Conservation (phyloP, 2,329 filamentous ascomycete genomes). For the Exophiala dermatitidis region DNA sequence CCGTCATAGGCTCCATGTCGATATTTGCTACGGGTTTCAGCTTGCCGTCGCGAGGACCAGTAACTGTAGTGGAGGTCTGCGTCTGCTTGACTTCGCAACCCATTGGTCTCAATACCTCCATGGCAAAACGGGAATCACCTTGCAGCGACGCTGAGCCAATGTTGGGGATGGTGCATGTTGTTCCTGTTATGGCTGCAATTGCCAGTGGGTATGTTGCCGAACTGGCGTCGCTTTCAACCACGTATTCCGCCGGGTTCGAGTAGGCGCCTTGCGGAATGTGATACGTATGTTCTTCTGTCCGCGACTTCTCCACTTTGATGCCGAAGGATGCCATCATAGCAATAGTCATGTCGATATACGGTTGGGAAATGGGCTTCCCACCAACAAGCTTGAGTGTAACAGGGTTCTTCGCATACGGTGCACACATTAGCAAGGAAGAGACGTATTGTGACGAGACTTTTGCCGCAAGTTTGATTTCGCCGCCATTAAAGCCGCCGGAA, state of each 20-base stretch:
- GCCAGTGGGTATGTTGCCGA: constrained; percentile 94
- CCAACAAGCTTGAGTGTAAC: constrained; percentile 85
- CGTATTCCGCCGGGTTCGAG: constrained; percentile 74
- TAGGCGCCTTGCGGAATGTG: constrained; percentile 83
- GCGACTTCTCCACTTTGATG: constrained; percentile 67
- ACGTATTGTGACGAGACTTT: constrained; percentile 99
- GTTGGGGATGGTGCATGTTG: constrained; percentile 91
- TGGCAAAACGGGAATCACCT: constrained; percentile 87
- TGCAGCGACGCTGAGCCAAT: constrained; percentile 89
- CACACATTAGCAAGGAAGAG: constrained; percentile 92
- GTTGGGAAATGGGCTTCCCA: constrained; percentile 94
- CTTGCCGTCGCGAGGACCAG: constrained; percentile 67
- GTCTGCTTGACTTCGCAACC: constrained; percentile 85
- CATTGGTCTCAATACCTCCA: constrained; percentile 87
- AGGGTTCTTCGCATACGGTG: constrained; percentile 89
- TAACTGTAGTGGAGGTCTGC: constrained; percentile 80
- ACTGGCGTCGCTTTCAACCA: constrained; percentile 93
- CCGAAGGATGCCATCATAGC: constrained; percentile 96
- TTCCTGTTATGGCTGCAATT: constrained; percentile 90
- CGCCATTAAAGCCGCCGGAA: constrained; percentile 74
- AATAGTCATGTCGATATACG: constrained; percentile 98
- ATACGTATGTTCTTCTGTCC: constrained; percentile 80
- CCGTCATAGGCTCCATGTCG: constrained; percentile 99
- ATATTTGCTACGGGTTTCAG: constrained; percentile 72
- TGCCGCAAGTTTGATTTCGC: constrained; percentile 82